phyloP scores from a whole-genome alignment of 2,329 filamentous ascomycete genomes.

The Tolypocladium ovalisporum region DNA sequence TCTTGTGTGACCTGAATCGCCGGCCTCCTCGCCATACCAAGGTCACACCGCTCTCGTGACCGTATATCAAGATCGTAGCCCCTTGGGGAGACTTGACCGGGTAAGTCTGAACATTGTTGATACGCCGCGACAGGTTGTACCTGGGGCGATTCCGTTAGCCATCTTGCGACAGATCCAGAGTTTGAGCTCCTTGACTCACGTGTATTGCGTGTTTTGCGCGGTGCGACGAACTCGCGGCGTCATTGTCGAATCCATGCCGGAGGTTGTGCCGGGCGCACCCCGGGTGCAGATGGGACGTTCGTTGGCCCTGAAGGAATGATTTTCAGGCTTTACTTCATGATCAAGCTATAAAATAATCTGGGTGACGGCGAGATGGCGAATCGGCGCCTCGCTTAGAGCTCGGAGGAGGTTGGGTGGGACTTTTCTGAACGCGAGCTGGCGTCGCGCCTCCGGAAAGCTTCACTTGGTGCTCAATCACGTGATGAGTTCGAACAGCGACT shows the following conservation, averaged over 20 bases:
- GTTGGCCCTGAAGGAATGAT: not conserved
- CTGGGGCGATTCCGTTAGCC: conserved; percentile 22
- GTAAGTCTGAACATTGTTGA: conserved; percentile 50
- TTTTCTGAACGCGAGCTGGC: not conserved
- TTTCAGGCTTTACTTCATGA: not conserved
- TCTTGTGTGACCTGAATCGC: conserved; percentile 39
- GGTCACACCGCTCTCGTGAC: conserved; percentile 51
- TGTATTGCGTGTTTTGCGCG: conserved; percentile 36
- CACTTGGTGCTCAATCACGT: not conserved
- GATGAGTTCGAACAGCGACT: not conserved
- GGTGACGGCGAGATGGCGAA: not conserved
- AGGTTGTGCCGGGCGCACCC: conserved; percentile 3
- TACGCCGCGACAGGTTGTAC: conserved; percentile 46
- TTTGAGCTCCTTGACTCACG: conserved; percentile 20
- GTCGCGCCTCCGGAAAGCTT: not conserved
- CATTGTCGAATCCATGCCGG: conserved; percentile 20
- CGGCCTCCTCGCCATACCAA: conserved; percentile 53
- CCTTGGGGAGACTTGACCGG: conserved; percentile 52
- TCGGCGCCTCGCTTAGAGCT: not conserved
- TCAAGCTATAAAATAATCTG: not conserved
- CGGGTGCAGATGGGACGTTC: not conserved
- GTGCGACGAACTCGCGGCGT: conserved; percentile 34
- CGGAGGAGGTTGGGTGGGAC: not conserved
- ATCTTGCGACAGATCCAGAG: not conserved
- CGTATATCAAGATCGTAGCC: conserved; percentile 51